Percentiles rank a stretch among this genome's conserved stretches.
These are phyloP conservation scores for Sedum album DNA, from an alignment of 164 flowering plant species.

Conservation along the genomic window DNA sequence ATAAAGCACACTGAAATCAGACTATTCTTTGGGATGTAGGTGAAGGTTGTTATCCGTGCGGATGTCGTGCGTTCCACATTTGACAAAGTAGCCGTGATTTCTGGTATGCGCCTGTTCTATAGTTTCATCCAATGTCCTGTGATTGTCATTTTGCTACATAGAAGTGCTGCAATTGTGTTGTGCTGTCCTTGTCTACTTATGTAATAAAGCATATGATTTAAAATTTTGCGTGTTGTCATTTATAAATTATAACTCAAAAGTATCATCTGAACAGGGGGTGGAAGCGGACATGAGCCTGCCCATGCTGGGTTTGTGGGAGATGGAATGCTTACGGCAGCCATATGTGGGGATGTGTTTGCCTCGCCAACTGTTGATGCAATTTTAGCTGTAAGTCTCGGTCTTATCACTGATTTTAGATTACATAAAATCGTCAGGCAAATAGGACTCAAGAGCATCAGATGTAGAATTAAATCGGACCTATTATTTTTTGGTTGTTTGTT, in stretches of 20 bases:
- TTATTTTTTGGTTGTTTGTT: conserved; percentile 5
- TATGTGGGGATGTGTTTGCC: conserved; percentile 87
- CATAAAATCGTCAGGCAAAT: background rate
- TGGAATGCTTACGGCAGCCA: conserved; percentile 96
- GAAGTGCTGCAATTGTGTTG: background rate
- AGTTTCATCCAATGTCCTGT: too few relatives aligned
- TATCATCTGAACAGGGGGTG: conserved; percentile 56
- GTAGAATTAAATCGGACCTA: background rate
- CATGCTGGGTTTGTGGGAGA: conserved; percentile 97
- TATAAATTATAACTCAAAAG: background rate
- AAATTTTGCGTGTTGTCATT: background rate
- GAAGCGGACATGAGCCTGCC: conserved; percentile 99
- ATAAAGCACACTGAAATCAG: background rate
- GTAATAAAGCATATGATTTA: background rate
- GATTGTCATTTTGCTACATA: too few relatives aligned
- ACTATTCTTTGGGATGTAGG: conserved; percentile 28
- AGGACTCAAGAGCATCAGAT: too few relatives aligned
- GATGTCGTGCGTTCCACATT: conserved; percentile 57
- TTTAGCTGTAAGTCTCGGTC: conserved; percentile 56
- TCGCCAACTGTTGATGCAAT: conserved; percentile 88
- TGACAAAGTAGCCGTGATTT: conserved; percentile 87
- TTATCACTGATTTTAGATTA: background rate
- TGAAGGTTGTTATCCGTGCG: conserved; percentile 89
- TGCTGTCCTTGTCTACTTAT: background rate
- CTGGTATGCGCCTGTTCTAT: conserved; percentile 45